Conservation (phyloP, 1,284 basidiomycete genomes). For the Cutaneotrichosporon sp. region DNA sequence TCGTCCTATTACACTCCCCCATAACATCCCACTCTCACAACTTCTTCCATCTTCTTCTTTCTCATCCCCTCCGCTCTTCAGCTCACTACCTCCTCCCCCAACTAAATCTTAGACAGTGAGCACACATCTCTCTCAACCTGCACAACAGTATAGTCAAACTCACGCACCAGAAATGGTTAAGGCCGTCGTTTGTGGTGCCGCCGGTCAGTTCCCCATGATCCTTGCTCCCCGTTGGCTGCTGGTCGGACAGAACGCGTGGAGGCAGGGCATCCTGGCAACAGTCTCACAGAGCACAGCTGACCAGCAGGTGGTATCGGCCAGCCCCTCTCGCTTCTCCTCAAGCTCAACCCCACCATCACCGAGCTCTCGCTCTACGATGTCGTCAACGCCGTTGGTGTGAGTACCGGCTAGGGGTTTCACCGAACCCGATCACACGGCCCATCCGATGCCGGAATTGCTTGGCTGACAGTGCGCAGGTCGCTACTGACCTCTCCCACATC, state of each 20-base stretch:
- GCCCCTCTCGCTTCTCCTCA: slow-evolving; percentile 84
- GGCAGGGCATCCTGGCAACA: too few relatives aligned
- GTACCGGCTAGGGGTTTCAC: slow-evolving; percentile 14
- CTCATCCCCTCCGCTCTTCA: not conserved
- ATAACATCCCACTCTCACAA: not conserved
- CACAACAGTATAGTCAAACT: too few relatives aligned
- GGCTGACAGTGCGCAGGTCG: slow-evolving; percentile 52
- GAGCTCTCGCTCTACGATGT: slow-evolving; percentile 87
- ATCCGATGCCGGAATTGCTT: not conserved
- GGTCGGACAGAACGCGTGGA: too few relatives aligned
- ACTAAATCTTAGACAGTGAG: slow-evolving; percentile 8
- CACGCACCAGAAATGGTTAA: slow-evolving; percentile 63
- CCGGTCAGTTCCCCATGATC: slow-evolving; percentile 55
- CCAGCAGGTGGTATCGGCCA: slow-evolving; percentile 65
- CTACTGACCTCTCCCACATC: slow-evolving; percentile 88
- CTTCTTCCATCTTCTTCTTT: not conserved
- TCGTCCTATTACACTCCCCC: too few relatives aligned
- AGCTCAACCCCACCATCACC: slow-evolving; percentile 76
- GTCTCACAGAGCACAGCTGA: slow-evolving; percentile 3
- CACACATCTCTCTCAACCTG: not conserved
- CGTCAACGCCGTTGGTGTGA: slow-evolving; percentile 47
- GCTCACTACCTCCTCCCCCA: slow-evolving; percentile 1
- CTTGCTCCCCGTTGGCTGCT: too few relatives aligned
- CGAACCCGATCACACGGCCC: not conserved
- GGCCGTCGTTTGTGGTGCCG: slow-evolving; percentile 87